These are phyloP conservation scores for Pisolithus sp. DNA, from an alignment of 768 basidiomycete genomes.

Conservation along the genomic window DNA sequence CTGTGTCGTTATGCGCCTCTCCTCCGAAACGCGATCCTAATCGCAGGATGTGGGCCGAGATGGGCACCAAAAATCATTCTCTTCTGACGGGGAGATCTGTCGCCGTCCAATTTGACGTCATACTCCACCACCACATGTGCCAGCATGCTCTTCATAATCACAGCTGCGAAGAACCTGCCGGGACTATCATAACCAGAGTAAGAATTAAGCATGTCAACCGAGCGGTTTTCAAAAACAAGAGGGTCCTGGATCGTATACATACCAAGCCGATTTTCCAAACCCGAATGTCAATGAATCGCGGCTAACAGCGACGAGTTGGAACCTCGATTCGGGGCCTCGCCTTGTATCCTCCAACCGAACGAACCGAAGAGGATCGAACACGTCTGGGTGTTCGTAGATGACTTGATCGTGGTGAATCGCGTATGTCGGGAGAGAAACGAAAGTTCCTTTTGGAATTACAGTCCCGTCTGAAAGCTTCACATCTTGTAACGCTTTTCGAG, in stretches of 20 bases:
- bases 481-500: slow-evolving; percentile 27
- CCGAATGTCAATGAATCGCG: slow-evolving; percentile 34
- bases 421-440: slow-evolving; percentile 16
- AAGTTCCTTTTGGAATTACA: slow-evolving; percentile 29
- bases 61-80: background rate
- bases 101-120: slow-evolving; percentile 35
- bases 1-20: too few relatives aligned
- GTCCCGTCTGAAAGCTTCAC: slow-evolving; percentile 35
- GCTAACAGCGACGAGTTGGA: slow-evolving; percentile 32
- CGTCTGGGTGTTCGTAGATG: slow-evolving; percentile 27
- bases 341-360: slow-evolving; percentile 26
- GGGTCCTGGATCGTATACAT: background rate
- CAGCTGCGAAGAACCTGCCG: slow-evolving; percentile 38
- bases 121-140: slow-evolving; percentile 37
- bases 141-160: slow-evolving; percentile 37
- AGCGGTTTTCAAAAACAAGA: background rate
- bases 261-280: slow-evolving; percentile 24
- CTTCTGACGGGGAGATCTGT: background rate
- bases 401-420: slow-evolving; percentile 16
- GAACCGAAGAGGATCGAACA: slow-evolving; percentile 48
- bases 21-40: background rate
- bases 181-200: slow-evolving; percentile 18
- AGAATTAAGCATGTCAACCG: too few relatives aligned
- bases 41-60: background rate
- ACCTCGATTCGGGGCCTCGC: slow-evolving; percentile 25